A percentile compares a stretch with the other conserved stretches of the same genome.
These are phyloP conservation scores for Aspergillus indologenus DNA, from an alignment of 495 filamentous ascomycete genomes.

Conservation along the genomic window DNA sequence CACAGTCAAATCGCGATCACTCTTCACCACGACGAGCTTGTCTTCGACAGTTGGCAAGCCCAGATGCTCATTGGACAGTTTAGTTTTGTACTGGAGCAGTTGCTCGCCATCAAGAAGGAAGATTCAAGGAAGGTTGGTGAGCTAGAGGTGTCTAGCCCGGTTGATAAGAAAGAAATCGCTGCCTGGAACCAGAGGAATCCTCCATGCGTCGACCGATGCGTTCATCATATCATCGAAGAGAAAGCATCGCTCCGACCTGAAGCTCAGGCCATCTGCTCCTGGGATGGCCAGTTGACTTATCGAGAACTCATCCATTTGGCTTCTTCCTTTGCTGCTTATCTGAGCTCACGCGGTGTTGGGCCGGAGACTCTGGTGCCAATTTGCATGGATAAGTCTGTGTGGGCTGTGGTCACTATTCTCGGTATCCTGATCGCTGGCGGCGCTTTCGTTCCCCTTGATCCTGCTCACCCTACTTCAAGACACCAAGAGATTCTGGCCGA, in stretches of 20 bases:
- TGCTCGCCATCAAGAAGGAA: slow-evolving; percentile 27
- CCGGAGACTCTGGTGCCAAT: slow-evolving; percentile 52
- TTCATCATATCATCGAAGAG: slow-evolving; percentile 45
- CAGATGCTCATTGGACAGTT: slow-evolving; percentile 35
- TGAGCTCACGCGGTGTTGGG: slow-evolving; percentile 45
- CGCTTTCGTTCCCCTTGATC: slow-evolving; percentile 58
- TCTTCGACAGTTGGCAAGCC: slow-evolving; percentile 37
- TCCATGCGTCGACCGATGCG: slow-evolving; percentile 36
- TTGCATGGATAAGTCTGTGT: slow-evolving; percentile 55
- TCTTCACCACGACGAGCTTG: slow-evolving; percentile 38
- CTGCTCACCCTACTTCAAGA: slow-evolving; percentile 49
- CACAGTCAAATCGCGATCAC: slow-evolving; percentile 28
- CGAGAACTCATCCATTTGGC: slow-evolving; percentile 34
- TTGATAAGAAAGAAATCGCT: slow-evolving; percentile 33
- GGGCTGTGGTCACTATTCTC: slow-evolving; percentile 50
- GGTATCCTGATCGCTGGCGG: slow-evolving; percentile 56
- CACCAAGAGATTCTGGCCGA: slow-evolving; percentile 43
- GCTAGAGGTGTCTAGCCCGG: slow-evolving; percentile 32
- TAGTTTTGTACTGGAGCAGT: slow-evolving; percentile 32
- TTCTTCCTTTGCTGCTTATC: slow-evolving; percentile 35
- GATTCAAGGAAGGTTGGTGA: slow-evolving; percentile 28
- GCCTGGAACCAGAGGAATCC: slow-evolving; percentile 32
- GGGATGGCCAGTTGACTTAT: slow-evolving; percentile 46
- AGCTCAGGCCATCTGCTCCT: slow-evolving; percentile 38
- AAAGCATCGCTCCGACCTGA: slow-evolving; percentile 28